These are phyloP conservation scores for Phalaenopsis hybrid DNA, from an alignment of 116 monocot species.

Conservation along the genomic window DNA sequence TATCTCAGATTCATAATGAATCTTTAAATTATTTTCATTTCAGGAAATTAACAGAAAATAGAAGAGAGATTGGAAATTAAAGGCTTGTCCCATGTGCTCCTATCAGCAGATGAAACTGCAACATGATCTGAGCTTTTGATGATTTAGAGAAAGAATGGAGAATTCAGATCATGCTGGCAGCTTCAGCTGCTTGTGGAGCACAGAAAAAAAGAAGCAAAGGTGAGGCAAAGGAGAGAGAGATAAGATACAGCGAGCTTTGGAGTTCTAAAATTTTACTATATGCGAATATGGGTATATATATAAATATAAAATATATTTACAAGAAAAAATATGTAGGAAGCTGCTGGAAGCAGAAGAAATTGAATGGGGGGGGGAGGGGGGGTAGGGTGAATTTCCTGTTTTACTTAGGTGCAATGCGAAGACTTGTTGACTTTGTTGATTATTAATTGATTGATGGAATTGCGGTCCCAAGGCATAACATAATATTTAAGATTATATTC, in stretches of 20 bases:
- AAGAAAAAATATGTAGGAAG: too few species aligned
- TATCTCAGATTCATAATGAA: too few species aligned
- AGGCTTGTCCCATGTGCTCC: slow-evolving; percentile 19
- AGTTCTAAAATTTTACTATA: not conserved
- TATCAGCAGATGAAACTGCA: slow-evolving; percentile 59
- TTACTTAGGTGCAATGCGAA: not conserved
- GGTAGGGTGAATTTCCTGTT: not conserved
- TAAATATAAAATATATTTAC: not conserved
- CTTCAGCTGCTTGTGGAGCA: slow-evolving; percentile 54
- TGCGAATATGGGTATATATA: not conserved
- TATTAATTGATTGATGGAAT: not conserved
- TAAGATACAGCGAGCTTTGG: too few species aligned
- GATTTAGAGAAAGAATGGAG: not conserved
- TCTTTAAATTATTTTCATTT: too few species aligned
- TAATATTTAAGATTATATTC: not conserved
- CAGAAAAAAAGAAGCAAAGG: slow-evolving; percentile 5
- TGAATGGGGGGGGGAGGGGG: not conserved
- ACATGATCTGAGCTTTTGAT: slow-evolving; percentile 41
- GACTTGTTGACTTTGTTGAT: not conserved
- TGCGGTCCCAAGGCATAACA: not conserved
- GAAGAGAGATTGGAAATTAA: too few species aligned
- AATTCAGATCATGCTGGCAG: slow-evolving; percentile 75
- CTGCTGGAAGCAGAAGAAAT: not conserved
- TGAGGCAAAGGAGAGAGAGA: slow-evolving; percentile 1
- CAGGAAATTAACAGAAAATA: too few species aligned